These are phyloP conservation scores for Graphilbum fragrans DNA, from an alignment of 2,329 filamentous ascomycete species.

Conservation along the genomic window DNA sequence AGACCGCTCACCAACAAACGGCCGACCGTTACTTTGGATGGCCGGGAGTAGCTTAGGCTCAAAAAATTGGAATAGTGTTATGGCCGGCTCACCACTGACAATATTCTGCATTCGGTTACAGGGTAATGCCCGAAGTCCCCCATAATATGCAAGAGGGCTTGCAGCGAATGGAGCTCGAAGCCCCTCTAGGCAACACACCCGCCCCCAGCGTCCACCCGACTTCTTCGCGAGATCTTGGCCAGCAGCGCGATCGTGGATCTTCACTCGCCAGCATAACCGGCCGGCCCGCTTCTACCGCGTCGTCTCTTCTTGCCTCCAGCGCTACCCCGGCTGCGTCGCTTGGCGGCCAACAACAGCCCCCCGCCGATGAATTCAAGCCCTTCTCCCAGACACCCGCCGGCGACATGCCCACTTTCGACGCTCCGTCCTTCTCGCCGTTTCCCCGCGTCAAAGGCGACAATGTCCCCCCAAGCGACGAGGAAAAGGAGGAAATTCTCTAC, in stretches of 20 bases:
- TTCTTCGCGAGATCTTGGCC: background rate
- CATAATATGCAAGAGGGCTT: conserved; percentile 95
- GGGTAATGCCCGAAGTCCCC: conserved; percentile 89
- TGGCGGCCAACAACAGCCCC: background rate
- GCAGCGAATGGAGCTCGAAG: conserved; percentile 78
- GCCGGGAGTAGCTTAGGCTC: conserved; percentile 6
- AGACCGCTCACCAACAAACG: too few species aligned
- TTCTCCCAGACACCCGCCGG: conserved; percentile 25
- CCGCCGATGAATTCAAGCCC: conserved; percentile 24
- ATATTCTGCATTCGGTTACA: conserved; percentile 26
- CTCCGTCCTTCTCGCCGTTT: conserved; percentile 82
- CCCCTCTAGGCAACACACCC: conserved; percentile 32
- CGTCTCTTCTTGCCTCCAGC: too few species aligned
- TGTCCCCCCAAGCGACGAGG: conserved; percentile 85
- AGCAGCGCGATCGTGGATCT: conserved; percentile 28
- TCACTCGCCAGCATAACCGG: conserved; percentile 16
- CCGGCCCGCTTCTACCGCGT: background rate
- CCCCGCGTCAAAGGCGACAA: conserved; percentile 78
- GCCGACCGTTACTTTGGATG: too few species aligned
- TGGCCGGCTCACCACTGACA: background rate
- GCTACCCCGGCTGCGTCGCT: too few species aligned
- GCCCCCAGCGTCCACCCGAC: conserved; percentile 13
- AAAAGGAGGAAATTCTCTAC: conserved; percentile 83
- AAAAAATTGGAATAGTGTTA: too few species aligned
- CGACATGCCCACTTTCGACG: conserved; percentile 30